phyloP scores from a whole-genome alignment of 805 yeast genomes.

The Scheffersomyces ergatensis region DNA sequence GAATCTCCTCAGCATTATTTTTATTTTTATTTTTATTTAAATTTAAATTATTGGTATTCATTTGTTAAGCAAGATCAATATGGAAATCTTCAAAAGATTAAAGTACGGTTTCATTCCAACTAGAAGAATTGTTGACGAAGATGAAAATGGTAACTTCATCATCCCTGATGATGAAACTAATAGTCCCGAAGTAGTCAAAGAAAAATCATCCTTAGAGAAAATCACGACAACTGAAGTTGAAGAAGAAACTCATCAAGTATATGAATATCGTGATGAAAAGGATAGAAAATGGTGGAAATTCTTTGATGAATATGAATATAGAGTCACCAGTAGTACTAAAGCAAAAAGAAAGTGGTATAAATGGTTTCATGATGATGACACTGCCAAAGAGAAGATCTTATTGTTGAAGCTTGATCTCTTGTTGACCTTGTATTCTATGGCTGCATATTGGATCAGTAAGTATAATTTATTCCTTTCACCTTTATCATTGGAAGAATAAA shows the following conservation, averaged over 20 bases:
- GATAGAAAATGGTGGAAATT: slow-evolving; percentile 33
- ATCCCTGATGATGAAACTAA: slow-evolving; percentile 2
- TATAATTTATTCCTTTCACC: too few species aligned
- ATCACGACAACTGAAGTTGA: slow-evolving; percentile 3
- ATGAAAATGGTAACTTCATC: slow-evolving; percentile 9
- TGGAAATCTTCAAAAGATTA: slow-evolving; percentile 5
- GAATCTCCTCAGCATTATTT: too few species aligned
- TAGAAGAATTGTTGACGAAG: slow-evolving; percentile 33
- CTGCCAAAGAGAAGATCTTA: slow-evolving; percentile 34
- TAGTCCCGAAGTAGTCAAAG: background rate
- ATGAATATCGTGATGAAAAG: slow-evolving; percentile 35
- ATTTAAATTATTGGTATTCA: too few species aligned
- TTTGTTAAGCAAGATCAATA: too few species aligned
- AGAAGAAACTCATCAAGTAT: background rate
- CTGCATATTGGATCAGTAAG: slow-evolving; percentile 61
- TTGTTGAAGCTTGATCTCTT: slow-evolving; percentile 30
- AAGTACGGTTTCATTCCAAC: slow-evolving; percentile 37
- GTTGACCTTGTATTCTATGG: slow-evolving; percentile 30
- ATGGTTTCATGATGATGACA: slow-evolving; percentile 49
- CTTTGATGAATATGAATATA: slow-evolving; percentile 59
- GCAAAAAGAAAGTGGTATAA: slow-evolving; percentile 30
- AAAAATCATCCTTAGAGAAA: slow-evolving; percentile 1
- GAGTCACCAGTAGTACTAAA: slow-evolving; percentile 33
- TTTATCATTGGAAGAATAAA: too few species aligned
- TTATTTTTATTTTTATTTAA: too few species aligned